These are phyloP conservation scores for Phytomonas serpens DNA, from an alignment of 208 protist species.

Conservation along the genomic window DNA sequence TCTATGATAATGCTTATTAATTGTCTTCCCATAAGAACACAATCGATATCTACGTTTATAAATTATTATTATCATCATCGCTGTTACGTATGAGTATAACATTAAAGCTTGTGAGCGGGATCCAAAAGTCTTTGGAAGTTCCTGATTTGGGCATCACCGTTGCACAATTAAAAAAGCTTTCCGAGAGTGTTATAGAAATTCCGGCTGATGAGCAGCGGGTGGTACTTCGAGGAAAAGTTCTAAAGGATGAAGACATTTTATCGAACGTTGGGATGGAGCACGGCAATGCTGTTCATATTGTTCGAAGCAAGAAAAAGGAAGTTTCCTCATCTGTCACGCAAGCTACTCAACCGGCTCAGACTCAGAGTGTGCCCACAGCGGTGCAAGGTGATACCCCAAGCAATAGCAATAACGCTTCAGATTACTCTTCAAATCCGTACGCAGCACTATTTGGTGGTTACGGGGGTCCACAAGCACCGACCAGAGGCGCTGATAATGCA, in stretches of 20 bases:
- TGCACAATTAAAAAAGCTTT: conserved; percentile 55
- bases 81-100: conserved; percentile 51
- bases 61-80: conserved; percentile 1
- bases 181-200: conserved; percentile 36
- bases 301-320: conserved; percentile 47
- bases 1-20: background rate
- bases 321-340: background rate
- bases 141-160: conserved; percentile 69
- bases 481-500: conserved; percentile 3
- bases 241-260: conserved; percentile 78
- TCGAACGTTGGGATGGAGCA: conserved; percentile 65
- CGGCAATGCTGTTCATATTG: conserved; percentile 79
- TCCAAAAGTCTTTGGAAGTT: conserved; percentile 61
- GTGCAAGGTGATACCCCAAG: background rate
- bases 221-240: conserved; percentile 73
- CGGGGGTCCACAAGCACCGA: conserved; percentile 15
- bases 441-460: conserved; percentile 44
- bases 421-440: conserved; percentile 49
- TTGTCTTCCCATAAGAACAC: background rate
- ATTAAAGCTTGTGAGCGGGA: conserved; percentile 76
- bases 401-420: background rate
- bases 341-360: conserved; percentile 7
- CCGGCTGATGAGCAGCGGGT: conserved; percentile 77
- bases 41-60: background rate
- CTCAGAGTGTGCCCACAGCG: background rate